Percentiles rank a stretch among this genome's conserved stretches.
Evolutionary conservation across 441 rosid genomes (phyloP).

Genomic region (Arabidopsis hybrid): DNA sequence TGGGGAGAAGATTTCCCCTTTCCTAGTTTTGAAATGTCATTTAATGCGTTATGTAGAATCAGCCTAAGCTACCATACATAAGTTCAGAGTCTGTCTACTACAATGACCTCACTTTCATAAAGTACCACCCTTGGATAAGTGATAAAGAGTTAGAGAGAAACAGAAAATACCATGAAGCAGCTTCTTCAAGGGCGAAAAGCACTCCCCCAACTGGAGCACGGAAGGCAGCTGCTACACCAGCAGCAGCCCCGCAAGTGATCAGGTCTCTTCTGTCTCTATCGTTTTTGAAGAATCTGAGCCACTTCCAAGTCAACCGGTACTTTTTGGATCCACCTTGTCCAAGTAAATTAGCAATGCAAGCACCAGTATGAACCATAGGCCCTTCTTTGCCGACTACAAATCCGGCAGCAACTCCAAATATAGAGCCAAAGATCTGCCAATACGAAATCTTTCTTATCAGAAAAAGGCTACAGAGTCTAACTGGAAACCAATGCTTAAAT

Average conservation of each 20-base stretch:
- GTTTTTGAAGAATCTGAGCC: slow-evolving; percentile 95
- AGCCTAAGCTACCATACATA: neutral
- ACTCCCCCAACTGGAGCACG: slow-evolving; percentile 99
- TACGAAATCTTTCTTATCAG: neutral
- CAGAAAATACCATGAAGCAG: slow-evolving; percentile 76
- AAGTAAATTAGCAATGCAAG: slow-evolving; percentile 89
- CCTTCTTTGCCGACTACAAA: slow-evolving; percentile 98
- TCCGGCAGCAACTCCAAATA: slow-evolving; percentile 91
- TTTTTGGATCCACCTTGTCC: slow-evolving; percentile 97
- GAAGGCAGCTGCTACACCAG: slow-evolving; percentile 99
- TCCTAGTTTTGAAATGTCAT: neutral
- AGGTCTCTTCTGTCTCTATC: slow-evolving; percentile 93
- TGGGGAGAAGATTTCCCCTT: neutral
- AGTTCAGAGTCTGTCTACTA: neutral
- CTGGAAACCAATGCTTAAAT: neutral
- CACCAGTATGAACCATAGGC: slow-evolving; percentile 98
- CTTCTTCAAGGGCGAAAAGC: slow-evolving; percentile 97
- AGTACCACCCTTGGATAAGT: neutral
- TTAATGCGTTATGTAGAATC: neutral
- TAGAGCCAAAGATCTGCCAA: slow-evolving; percentile 85
- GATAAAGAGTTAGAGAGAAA: slow-evolving; percentile 12
- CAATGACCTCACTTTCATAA: slow-evolving; percentile 4
- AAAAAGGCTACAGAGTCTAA: slow-evolving; percentile 4
- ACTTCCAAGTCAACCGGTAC: slow-evolving; percentile 88
- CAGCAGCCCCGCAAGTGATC: slow-evolving; percentile 97